Evolutionary conservation across 768 basidiomycete species (phyloP), one percentile per base, ranked within the genome.

Genomic region (Gelatoporia subvermispora): DNA sequence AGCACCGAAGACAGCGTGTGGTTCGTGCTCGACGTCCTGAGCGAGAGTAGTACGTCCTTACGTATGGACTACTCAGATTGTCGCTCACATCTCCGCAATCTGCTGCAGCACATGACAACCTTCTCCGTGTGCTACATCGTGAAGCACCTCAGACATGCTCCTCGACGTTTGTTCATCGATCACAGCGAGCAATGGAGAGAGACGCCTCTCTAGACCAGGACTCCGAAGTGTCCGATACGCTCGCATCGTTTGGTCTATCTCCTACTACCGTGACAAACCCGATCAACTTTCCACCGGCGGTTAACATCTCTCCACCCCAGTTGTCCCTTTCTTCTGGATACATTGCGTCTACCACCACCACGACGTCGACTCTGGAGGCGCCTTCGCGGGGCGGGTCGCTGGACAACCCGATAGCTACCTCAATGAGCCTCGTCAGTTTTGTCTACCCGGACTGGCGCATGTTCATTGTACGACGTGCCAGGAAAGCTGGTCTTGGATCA

Each of bases 391-490:
- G 24, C n/a, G 28, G 28, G 7, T 41, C 37, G 15, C 31, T 23
- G 18, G 37, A 20, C 28, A 31, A 31, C 7, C 28, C 28, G 28
- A 31, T 13, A 5, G 28, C 13, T 13, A 7, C 28, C 5, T 5
- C 28, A 13, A 31, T 31, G 7, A 31, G 13, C 7, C 7, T 5
- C 7, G 13, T 13, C 17, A 49, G 46, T 21, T 45, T 83, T 1
- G 77, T 75, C 0, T 86, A 82, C 60, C 85, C 85, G 0, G 84
- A 85, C 54, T 88, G 85, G 85, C 75, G 84, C 0, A 56, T 68
- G 0, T 69, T 71, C 2, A 58, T 81, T 0, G 69, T 78, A 1
- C 65, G 71, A 35, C 70, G 73, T 36, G 84, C 84, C 0, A 72
- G 75, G 10, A 70, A 71, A 23, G 77, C 82, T 11, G 82, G 83